Percentiles rank a stretch among this genome's conserved stretches.
Evolutionary conservation across 1,284 basidiomycete genomes (phyloP).

Genomic region (Sanghuangporus sanghuang): DNA sequence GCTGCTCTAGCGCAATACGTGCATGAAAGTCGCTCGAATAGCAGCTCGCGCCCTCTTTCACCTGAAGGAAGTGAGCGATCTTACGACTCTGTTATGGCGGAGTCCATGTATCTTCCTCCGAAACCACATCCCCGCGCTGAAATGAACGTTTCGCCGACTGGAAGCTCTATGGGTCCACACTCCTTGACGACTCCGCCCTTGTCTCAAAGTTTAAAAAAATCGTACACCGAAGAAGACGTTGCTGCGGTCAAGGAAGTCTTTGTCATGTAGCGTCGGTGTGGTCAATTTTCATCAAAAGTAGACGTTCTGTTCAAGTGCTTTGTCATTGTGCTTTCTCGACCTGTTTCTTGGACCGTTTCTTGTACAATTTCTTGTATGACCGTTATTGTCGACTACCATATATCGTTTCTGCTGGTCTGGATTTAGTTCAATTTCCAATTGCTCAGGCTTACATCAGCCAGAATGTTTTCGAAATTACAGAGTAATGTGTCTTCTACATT

Average conservation of each 20-base stretch:
- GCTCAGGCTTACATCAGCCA: no score
- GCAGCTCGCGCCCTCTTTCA: neutral
- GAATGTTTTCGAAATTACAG: no score
- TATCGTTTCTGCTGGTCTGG: no score
- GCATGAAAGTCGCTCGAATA: neutral
- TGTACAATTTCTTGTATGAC: no score
- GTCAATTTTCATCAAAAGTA: no score
- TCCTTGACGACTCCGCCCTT: neutral
- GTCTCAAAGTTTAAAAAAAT: neutral
- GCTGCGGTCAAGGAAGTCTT: neutral
- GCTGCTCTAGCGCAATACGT: neutral
- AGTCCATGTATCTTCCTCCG: neutral
- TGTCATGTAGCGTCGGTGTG: neutral
- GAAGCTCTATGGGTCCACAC: neutral
- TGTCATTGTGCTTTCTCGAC: no score
- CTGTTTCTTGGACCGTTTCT: no score
- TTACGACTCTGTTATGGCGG: neutral
- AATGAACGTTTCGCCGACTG: neutral
- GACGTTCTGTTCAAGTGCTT: no score
- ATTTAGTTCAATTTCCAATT: no score
- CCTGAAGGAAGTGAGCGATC: neutral
- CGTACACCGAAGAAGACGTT: constrained; percentile 3
- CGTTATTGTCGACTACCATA: no score
- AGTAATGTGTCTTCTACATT: no score
- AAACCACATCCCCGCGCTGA: neutral